Evolutionary conservation across 208 protist genomes (phyloP), one percentile per base, ranked within the genome.

Genomic region (Trichomonas vaginalis): DNA sequence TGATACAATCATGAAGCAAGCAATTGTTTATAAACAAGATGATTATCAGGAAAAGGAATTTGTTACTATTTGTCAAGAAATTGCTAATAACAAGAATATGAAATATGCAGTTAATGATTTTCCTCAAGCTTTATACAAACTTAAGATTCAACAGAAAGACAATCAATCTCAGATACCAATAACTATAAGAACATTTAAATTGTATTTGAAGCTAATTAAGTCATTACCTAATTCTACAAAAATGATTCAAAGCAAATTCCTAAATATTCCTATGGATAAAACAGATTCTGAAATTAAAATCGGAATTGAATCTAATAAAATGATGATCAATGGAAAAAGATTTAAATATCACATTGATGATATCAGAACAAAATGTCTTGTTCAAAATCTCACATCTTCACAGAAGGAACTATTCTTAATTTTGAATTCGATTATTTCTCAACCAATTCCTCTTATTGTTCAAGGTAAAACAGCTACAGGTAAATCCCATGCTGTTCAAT

Each of bases 401-500:
- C 23, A 92, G 51, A 48, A 92, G 51, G 27, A 92, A 39, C 37
- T 48, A 35, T 92, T 92, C 39, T 6, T 32, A 15, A 39, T 92
- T 6, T 35, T 92, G 27, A 8, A 42, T 48, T 15, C 10, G 0
- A 6, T 45, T 32, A 39, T 17, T 9, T 14, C 3, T 2, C 0
- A 12, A 12, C 3, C 14, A 4, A 9, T 27, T 27, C 45, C 86
- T 15, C 35, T 48, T 4, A 79, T 95, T 48, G 37, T 79, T 39
- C 39, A 79, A 51, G 95, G 95, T 37, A 2, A 9, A 40, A 95
- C 95, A 95, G 62, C 70, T 49, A 49, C 95, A 51, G 79, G 95
- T 42, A 95, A 95, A 87, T 42, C 95, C 0, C 35, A 88, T 83
- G 8, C 42, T 10, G 32, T 95, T 51, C 95, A 79, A n/a, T 37